phyloP scores from a whole-genome alignment of 75 land plant species.

The Gnetum montanum region DNA sequence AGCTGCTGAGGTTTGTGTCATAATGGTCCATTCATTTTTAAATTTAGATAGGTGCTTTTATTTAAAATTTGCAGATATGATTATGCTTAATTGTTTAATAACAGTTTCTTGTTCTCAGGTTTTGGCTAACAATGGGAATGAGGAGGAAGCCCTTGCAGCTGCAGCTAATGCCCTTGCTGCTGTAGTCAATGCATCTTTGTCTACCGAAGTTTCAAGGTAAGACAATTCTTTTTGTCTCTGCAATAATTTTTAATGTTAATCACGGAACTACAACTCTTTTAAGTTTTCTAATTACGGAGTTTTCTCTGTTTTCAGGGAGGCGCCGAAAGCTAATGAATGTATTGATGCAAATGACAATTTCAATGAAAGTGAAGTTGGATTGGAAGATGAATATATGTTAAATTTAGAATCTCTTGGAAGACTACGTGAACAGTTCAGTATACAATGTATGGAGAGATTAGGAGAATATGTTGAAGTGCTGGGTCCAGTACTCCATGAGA shows the following conservation, averaged over 20 bases:
- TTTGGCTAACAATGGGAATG: constrained; percentile 42
- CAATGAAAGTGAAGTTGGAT: constrained; percentile 31
- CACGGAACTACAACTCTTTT: background rate
- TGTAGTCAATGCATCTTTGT: constrained; percentile 87
- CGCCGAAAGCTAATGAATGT: constrained; percentile 13
- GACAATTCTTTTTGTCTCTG: background rate
- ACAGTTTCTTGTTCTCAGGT: constrained; percentile 47
- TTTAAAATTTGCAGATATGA: too few species aligned
- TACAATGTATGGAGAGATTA: constrained; percentile 81
- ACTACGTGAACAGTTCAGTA: constrained; percentile 66
- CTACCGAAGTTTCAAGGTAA: constrained; percentile 58
- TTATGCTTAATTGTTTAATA: too few species aligned
- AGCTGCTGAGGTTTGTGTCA: constrained; percentile 66
- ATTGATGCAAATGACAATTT: constrained; percentile 14
- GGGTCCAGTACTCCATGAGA: constrained; percentile 92
- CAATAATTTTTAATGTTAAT: background rate
- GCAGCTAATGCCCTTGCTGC: constrained; percentile 83
- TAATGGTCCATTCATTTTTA: background rate
- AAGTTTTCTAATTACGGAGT: too few species aligned
- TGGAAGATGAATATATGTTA: constrained; percentile 34
- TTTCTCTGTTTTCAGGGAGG: constrained; percentile 13
- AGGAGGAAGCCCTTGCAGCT: constrained; percentile 68
- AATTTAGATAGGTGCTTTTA: background rate
- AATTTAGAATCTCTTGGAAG: constrained; percentile 48
- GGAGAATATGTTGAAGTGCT: constrained; percentile 95